Conservation (phyloP, 2,329 filamentous ascomycete genomes). For the Aspergillus aculeatinus region DNA sequence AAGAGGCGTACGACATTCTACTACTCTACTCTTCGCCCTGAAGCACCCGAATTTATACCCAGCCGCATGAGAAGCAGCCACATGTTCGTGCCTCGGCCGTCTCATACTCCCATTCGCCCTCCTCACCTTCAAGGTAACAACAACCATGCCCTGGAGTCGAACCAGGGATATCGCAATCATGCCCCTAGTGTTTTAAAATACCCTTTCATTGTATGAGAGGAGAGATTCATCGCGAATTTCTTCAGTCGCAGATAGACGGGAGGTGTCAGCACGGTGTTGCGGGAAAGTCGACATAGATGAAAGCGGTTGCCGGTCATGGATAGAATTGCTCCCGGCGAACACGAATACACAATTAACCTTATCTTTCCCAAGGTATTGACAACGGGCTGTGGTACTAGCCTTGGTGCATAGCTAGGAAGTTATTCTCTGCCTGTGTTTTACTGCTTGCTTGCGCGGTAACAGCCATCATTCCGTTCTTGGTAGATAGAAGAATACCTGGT, state of each 20-base stretch:
- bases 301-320: background rate
- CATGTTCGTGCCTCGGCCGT: background rate
- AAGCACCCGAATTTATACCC: constrained; percentile 25
- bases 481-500: background rate
- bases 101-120: background rate
- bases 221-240: background rate
- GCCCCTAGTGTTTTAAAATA: background rate
- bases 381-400: background rate
- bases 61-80: constrained; percentile 3
- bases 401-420: too few relatives aligned
- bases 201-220: background rate
- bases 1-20: background rate
- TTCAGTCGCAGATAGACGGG: background rate
- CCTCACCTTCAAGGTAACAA: background rate
- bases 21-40: constrained; percentile 18
- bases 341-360: background rate
- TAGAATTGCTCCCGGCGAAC: background rate
- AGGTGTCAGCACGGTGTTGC: background rate
- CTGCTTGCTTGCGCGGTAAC: background rate
- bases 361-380: background rate
- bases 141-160: background rate
- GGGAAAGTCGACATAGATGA: background rate
- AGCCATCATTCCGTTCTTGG: background rate
- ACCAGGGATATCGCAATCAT: background rate
- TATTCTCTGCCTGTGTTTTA: background rate